A percentile compares a stretch with the other conserved stretches of the same genome.
Evolutionary conservation across 73 alveolate genomes (phyloP).

Genomic region (Stentor coeruleus): DNA sequence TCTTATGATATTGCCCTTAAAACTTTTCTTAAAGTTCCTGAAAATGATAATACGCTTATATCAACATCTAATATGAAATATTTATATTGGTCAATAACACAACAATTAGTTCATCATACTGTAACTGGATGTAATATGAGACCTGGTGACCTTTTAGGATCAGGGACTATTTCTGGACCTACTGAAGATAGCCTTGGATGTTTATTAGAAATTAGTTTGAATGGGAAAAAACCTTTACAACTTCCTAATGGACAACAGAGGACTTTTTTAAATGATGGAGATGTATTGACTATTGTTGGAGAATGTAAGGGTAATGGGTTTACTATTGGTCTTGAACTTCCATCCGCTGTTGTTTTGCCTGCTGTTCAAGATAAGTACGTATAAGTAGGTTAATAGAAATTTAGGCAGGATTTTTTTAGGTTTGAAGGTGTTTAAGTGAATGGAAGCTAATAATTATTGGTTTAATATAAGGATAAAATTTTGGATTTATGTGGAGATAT

Average conservation of each 20-base stretch:
- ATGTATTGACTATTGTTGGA: conserved; percentile 62
- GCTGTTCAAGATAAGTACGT: background rate
- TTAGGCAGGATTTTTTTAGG: conserved; percentile 37
- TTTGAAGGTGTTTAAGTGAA: conserved; percentile 40
- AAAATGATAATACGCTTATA: conserved; percentile 42
- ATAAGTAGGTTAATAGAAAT: background rate
- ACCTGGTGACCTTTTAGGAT: conserved; percentile 85
- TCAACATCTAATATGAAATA: conserved; percentile 74
- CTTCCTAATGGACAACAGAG: conserved; percentile 76
- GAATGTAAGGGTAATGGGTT: conserved; percentile 57
- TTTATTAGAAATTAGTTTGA: conserved; percentile 76
- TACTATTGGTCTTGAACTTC: conserved; percentile 44
- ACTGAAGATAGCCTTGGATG: conserved; percentile 72
- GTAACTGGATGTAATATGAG: conserved; percentile 80
- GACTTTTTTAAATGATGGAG: conserved; percentile 77
- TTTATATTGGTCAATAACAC: conserved; percentile 89
- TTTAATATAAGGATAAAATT: background rate
- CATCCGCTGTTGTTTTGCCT: background rate
- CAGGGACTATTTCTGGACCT: conserved; percentile 89
- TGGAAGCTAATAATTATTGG: conserved; percentile 46
- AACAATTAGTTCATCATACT: conserved; percentile 82
- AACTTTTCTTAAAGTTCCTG: conserved; percentile 26
- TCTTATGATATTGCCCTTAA: conserved; percentile 49
- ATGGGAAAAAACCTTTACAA: conserved; percentile 69
- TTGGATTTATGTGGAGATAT: background rate